A percentile compares a stretch with the other conserved stretches of the same genome.
Evolutionary conservation across 2,329 filamentous ascomycete genomes (phyloP).

Genomic region (Didymella glomerata): DNA sequence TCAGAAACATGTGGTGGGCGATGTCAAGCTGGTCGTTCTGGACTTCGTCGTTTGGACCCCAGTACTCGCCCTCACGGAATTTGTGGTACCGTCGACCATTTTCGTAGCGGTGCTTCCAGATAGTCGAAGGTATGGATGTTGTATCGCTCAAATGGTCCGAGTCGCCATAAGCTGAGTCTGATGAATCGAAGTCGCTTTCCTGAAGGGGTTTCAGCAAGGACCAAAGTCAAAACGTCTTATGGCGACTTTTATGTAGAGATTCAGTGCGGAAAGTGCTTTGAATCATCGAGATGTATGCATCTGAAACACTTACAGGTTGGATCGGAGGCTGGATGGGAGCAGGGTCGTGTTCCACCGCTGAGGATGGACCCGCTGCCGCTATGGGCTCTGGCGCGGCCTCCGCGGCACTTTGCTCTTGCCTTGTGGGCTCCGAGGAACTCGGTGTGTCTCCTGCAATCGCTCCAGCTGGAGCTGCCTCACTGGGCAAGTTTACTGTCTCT

Average conservation of each 20-base stretch:
- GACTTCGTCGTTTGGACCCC: slow-evolving; percentile 43
- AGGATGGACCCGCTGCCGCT: slow-evolving; percentile 8
- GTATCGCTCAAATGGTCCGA: slow-evolving; percentile 38
- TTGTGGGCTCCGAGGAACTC: not conserved
- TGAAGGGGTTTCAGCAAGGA: slow-evolving; percentile 1
- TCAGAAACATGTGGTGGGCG: slow-evolving; percentile 39
- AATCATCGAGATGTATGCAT: not conserved
- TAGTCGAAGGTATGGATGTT: slow-evolving; percentile 44
- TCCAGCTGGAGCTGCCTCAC: slow-evolving; percentile 2
- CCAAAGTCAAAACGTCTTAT: not conserved
- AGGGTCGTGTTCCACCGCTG: slow-evolving; percentile 13
- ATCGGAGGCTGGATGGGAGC: slow-evolving; percentile 20
- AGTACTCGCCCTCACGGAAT: slow-evolving; percentile 44
- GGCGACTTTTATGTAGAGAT: not conserved
- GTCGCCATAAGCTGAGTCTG: slow-evolving; percentile 39
- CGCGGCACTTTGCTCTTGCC: slow-evolving; percentile 4
- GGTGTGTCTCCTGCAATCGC: not conserved
- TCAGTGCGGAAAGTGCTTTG: not conserved
- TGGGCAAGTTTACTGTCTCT: not conserved
- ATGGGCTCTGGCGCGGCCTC: slow-evolving; percentile 3
- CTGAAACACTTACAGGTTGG: slow-evolving; percentile 14
- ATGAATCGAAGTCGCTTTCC: slow-evolving; percentile 26
- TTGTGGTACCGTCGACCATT: slow-evolving; percentile 48
- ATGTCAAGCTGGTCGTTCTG: slow-evolving; percentile 43
- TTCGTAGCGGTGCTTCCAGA: slow-evolving; percentile 42